Evolutionary conservation across 2,329 filamentous ascomycete genomes (phyloP), one percentile per base, ranked within the genome.

Genomic region (Stagonosporopsis tanaceti): DNA sequence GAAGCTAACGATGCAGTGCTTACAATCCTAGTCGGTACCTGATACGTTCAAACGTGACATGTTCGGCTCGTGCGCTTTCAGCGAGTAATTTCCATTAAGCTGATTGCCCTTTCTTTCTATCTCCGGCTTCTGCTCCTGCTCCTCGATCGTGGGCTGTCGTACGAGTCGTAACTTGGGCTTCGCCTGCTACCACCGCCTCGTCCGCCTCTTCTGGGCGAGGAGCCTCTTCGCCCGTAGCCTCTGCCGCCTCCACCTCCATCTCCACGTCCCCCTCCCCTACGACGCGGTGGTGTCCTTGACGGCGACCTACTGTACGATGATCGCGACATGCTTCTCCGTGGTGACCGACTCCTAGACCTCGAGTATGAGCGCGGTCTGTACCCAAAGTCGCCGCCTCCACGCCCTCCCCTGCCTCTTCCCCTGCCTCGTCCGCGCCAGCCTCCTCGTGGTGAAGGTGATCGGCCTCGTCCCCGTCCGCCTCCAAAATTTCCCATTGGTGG

Each of bases 81-180:
- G 3, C 5, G 11, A 11, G 20, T 12, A 12, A 9, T 22, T 5
- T 22, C n/a, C 12, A 22, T 22, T 1, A n/a, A 34, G 12, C 32
- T 39, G 17, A 12, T 4, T 39, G 6, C 8, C 3, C 4, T 39
- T 22, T 22, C 12, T 22, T 22, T 39, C 17, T 56, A 69, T 50
- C 64, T 66, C 9, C 63, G 64, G 27, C 66, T 64, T 50, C 79
- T 71, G 59, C 79, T 82, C 47, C 78, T 68, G 57, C 79, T 82
- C 47, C 78, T 68, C 0, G 64, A 63, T 25, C 72, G 72, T 64
- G 85, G 85, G 68, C 85, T 87, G 66, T 84, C 85, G 65, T 87
- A 87, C 62, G 85, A 87, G 65, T 82, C 85, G 66, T 88, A 88
- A 66, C 86, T 89, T 4, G 84, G 84, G 65, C 85, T 87, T 62